phyloP scores from a whole-genome alignment of 2,329 filamentous ascomycete species.

The Ophioceras dolichostomum region DNA sequence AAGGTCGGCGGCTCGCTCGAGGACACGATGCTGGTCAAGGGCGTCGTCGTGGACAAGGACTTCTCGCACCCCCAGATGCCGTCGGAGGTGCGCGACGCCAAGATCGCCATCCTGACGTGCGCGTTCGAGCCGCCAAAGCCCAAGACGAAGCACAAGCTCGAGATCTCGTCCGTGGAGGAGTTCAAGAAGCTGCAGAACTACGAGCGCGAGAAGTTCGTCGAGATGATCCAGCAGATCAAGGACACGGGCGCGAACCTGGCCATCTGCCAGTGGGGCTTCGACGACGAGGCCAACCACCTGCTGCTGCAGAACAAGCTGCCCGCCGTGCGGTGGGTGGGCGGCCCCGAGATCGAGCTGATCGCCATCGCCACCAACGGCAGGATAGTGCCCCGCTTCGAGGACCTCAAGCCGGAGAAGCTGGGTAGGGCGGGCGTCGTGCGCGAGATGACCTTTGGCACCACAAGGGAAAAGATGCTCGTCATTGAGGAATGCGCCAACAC shows the following conservation, averaged over 20 bases:
- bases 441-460: slow-evolving; percentile 95
- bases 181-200: slow-evolving; percentile 97
- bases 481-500: slow-evolving; percentile 99
- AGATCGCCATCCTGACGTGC: slow-evolving; percentile 94
- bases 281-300: slow-evolving; percentile 96
- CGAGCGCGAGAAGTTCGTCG: slow-evolving; percentile 89
- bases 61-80: slow-evolving; percentile 99
- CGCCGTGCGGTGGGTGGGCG: slow-evolving; percentile 94
- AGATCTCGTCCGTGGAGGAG: slow-evolving; percentile 93
- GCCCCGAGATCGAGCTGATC: slow-evolving; percentile 95
- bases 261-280: slow-evolving; percentile 99
- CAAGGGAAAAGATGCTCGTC: slow-evolving; percentile 97
- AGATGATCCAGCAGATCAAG: slow-evolving; percentile 99
- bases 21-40: slow-evolving; percentile 89
- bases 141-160: slow-evolving; percentile 98
- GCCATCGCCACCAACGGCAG: slow-evolving; percentile 97
- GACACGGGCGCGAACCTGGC: slow-evolving; percentile 92
- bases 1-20: slow-evolving; percentile 93
- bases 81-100: slow-evolving; percentile 85
- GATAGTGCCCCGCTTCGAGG: slow-evolving; percentile 95
- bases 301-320: slow-evolving; percentile 92
- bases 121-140: slow-evolving; percentile 98
- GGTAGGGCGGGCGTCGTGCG: slow-evolving; percentile 80
- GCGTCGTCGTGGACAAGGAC: slow-evolving; percentile 98
- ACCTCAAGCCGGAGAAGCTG: slow-evolving; percentile 81